Conservation (phyloP, 169 alveolate species). For the Cystoisospora suis region DNA sequence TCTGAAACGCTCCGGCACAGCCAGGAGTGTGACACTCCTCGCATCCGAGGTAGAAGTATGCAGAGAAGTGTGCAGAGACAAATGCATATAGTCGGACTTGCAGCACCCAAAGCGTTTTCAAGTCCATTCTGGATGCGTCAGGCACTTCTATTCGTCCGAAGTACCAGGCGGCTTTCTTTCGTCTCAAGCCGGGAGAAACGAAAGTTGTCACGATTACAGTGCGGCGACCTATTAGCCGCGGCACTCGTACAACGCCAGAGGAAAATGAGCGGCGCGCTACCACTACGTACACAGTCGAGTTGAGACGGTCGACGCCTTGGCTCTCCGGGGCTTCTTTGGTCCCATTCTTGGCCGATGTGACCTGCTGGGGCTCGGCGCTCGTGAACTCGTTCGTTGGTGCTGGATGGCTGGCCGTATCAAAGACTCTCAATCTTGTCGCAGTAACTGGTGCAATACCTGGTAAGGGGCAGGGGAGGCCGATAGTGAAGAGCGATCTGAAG, state of each 20-base stretch:
- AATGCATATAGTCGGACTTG: no score
- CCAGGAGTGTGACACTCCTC: no score
- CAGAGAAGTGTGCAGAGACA: no score
- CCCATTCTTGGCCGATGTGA: background rate
- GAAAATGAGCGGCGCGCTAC: no score
- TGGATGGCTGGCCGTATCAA: conserved; percentile 3
- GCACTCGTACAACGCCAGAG: no score
- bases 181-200: background rate
- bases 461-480: background rate
- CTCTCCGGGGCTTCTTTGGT: background rate
- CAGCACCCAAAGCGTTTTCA: no score
- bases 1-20: no score
- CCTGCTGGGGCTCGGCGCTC: conserved; percentile 17
- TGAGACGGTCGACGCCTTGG: background rate
- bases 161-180: conserved; percentile 14
- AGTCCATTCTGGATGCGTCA: background rate
- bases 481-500: background rate
- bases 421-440: conserved; percentile 14
- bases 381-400: background rate
- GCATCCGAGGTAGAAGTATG: no score
- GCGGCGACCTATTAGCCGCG: no score
- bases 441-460: background rate
- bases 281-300: conserved; percentile 1
- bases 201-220: background rate
- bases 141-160: background rate